Evolutionary conservation across 768 basidiomycete genomes (phyloP), one percentile per base, ranked within the genome.

Genomic region (Boletus sensibilis): DNA sequence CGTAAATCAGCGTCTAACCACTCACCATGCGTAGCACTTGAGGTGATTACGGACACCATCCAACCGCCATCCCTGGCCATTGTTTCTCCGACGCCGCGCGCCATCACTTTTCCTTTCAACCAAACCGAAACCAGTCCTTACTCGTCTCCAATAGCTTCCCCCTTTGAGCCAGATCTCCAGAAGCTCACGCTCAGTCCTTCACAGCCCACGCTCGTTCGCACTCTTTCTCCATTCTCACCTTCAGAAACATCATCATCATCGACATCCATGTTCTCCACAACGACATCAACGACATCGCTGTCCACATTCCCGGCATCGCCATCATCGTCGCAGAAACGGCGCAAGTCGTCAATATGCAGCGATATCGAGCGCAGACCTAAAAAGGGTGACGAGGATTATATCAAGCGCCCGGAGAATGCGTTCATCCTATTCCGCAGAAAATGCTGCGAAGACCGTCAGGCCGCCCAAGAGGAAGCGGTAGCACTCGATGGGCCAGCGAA

Each of bases 401-500:
- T 91, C 76, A 90, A 90, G 72, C 84, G 89, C 41, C 89, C 88
- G 2, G 87, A 89, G 74, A 90, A 91, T 65, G 89, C 89, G 9
- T 91, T 91, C 77, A 91, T 91, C 69, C 80, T 91, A 53, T 91
- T 91, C 81, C 83, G 89, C 52, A 81, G 88, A 63, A 84, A 87
- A 65, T 88, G 86, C 73, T 88, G 85, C 72, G 85, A 87, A 72
- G 85, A 88, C 49, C 82, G 84, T 34, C 83, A 87, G 69, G 74
- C 76, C 14, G 79, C 79, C 43, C 76, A 74, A 52, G 82, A 82
- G 47, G 82, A 82, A 50, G 79, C 74, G 4, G 64, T 71, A 18
- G 56, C 55, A 0, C 45, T 66, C 23, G 66, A 68, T 40, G 63
- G 72, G 2, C 78, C 82, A 5, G 69, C 79, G 14, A 90, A 88